Conservation (phyloP, 2,329 filamentous ascomycete species). For the Botrytis elliptica region DNA sequence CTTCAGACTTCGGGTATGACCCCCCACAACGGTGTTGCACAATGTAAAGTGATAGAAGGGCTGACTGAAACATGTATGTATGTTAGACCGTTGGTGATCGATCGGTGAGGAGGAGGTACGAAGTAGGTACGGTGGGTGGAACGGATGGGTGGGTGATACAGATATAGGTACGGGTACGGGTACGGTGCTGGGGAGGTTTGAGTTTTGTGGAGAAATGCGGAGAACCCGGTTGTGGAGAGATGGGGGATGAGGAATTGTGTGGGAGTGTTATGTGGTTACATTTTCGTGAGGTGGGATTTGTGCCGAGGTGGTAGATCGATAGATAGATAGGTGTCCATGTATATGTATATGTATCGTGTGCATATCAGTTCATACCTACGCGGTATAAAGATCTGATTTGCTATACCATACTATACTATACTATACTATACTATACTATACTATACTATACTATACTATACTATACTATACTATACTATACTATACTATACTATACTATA, state of each 20-base stretch:
- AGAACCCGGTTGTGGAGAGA: background rate
- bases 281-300: too few species aligned
- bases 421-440: too few species aligned
- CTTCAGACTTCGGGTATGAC: background rate
- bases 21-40: background rate
- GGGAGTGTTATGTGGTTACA: background rate
- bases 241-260: background rate
- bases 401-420: too few species aligned
- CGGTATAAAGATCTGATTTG: background rate
- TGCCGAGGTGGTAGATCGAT: too few species aligned
- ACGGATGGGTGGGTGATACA: background rate
- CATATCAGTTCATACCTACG: background rate
- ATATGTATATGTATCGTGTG: background rate
- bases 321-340: background rate
- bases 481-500: too few species aligned
- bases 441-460: too few species aligned
- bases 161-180: too few species aligned
- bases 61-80: background rate
- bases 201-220: background rate
- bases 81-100: background rate
- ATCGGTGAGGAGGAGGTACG: background rate
- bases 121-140: background rate
- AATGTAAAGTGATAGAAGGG: background rate
- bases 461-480: too few species aligned
- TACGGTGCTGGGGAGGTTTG: background rate